Evolutionary conservation across 1,284 basidiomycete species (phyloP).

Genomic region (Leccinum pachyderme): DNA sequence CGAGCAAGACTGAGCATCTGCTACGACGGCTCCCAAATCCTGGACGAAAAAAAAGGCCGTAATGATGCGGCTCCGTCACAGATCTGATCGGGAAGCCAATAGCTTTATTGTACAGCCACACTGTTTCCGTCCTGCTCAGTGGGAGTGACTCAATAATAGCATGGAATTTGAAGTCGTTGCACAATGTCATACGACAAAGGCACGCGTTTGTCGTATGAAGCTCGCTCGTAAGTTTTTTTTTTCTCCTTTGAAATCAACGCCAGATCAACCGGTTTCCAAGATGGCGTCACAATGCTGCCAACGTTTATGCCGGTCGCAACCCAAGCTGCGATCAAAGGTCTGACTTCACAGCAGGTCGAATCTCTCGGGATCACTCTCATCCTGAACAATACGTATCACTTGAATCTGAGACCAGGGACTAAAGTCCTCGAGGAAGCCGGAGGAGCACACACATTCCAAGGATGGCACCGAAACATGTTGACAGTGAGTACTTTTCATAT

Average conservation of each 20-base stretch:
- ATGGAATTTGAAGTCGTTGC: slow-evolving; percentile 83
- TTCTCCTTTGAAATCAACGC: not conserved
- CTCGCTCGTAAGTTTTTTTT: slow-evolving; percentile 52
- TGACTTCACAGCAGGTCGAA: slow-evolving; percentile 82
- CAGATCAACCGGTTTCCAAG: slow-evolving; percentile 36
- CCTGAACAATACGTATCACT: slow-evolving; percentile 84
- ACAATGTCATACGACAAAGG: slow-evolving; percentile 72
- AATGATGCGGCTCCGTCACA: not conserved
- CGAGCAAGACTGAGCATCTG: slow-evolving; percentile 25
- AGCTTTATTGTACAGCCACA: slow-evolving; percentile 16
- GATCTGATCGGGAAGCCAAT: slow-evolving; percentile 6
- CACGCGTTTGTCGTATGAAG: slow-evolving; percentile 75
- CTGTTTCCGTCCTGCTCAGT: not conserved
- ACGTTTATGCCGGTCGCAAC: slow-evolving; percentile 92
- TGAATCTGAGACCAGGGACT: slow-evolving; percentile 77
- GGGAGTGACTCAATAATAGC: not conserved
- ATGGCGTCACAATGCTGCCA: slow-evolving; percentile 76
- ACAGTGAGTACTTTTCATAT: slow-evolving; percentile 50
- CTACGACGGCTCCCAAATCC: not conserved
- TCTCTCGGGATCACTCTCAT: slow-evolving; percentile 75
- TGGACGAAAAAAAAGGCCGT: not conserved
- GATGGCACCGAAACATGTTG: slow-evolving; percentile 78
- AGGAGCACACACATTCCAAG: slow-evolving; percentile 82
- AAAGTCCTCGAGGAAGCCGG: slow-evolving; percentile 68
- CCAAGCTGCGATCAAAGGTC: slow-evolving; percentile 82